A percentile compares a stretch with the other conserved stretches of the same genome.
phyloP scores from a whole-genome alignment of 2,329 filamentous ascomycete genomes.

The Aspergillus sergii region DNA sequence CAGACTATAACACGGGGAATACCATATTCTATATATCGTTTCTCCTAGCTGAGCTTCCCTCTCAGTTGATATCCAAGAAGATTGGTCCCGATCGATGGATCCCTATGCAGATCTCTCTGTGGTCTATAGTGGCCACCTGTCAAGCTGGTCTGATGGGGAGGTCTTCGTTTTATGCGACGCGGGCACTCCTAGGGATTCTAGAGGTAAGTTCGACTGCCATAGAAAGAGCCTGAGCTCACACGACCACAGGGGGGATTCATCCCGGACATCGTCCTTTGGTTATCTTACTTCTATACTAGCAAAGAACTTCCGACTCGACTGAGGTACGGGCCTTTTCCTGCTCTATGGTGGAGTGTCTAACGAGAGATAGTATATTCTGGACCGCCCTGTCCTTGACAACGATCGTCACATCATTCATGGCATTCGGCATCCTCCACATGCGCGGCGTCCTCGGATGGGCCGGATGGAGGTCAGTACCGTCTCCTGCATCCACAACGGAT shows the following conservation, averaged over 20 bases:
- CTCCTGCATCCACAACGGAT: too few species aligned
- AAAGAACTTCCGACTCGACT: slow-evolving; percentile 50
- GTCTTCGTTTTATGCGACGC: slow-evolving; percentile 40
- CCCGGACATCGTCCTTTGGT: slow-evolving; percentile 60
- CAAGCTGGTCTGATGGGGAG: slow-evolving; percentile 51
- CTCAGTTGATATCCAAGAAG: slow-evolving; percentile 59
- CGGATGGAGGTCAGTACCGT: slow-evolving; percentile 51
- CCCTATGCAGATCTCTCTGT: slow-evolving; percentile 56
- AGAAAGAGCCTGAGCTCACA: not conserved
- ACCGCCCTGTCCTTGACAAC: slow-evolving; percentile 53
- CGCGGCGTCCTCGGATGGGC: slow-evolving; percentile 31
- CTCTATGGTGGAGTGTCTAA: not conserved
- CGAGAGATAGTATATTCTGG: slow-evolving; percentile 62
- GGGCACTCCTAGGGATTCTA: slow-evolving; percentile 46
- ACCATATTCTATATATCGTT: slow-evolving; percentile 60
- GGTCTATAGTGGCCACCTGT: slow-evolving; percentile 51
- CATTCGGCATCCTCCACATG: slow-evolving; percentile 41
- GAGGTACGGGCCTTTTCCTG: slow-evolving; percentile 26
- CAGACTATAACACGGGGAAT: slow-evolving; percentile 56
- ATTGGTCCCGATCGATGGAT: slow-evolving; percentile 60
- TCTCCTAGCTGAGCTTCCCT: slow-evolving; percentile 58
- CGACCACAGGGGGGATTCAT: slow-evolving; percentile 58
- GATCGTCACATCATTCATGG: slow-evolving; percentile 39
- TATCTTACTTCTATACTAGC: slow-evolving; percentile 72
- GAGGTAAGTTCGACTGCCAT: slow-evolving; percentile 25